A percentile compares a stretch with the other conserved stretches of the same genome.
These are phyloP conservation scores for Penstemon newberryi DNA, from an alignment of 257 asterid genomes.

Conservation along the genomic window DNA sequence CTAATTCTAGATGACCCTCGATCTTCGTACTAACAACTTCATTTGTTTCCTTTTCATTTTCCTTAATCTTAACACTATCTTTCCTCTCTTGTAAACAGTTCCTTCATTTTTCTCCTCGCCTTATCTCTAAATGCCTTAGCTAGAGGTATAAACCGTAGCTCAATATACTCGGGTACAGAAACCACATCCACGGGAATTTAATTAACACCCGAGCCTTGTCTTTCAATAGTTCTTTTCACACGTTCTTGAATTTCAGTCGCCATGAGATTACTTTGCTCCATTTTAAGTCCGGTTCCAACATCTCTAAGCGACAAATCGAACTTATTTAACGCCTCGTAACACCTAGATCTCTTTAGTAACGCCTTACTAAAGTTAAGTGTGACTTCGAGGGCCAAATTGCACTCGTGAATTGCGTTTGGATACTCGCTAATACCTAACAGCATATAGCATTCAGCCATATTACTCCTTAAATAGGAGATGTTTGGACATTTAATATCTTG, in stretches of 20 bases:
- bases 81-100: conserved; percentile 36
- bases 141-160: conserved; percentile 39
- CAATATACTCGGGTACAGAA: conserved; percentile 51
- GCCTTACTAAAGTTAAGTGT: conserved; percentile 84
- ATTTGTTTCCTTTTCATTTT: conserved; percentile 20
- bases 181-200: conserved; percentile 41
- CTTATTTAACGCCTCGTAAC: conserved; percentile 81
- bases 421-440: conserved; percentile 76
- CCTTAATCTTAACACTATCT: conserved; percentile 24
- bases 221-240: conserved; percentile 50
- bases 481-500: conserved; percentile 24
- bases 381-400: conserved; percentile 87
- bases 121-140: conserved; percentile 43
- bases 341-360: conserved; percentile 80
- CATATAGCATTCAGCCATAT: conserved; percentile 85
- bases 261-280: conserved; percentile 80
- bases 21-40: conserved; percentile 16
- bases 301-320: conserved; percentile 72
- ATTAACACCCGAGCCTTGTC: conserved; percentile 37
- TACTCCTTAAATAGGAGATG: conserved; percentile 70
- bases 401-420: conserved; percentile 79
- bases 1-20: conserved; percentile 34
- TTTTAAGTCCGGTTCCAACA: conserved; percentile 54
- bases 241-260: conserved; percentile 68
- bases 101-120: conserved; percentile 43